Evolutionary conservation across 129 eudicot species (phyloP).

Genomic region (Daucus carota): DNA sequence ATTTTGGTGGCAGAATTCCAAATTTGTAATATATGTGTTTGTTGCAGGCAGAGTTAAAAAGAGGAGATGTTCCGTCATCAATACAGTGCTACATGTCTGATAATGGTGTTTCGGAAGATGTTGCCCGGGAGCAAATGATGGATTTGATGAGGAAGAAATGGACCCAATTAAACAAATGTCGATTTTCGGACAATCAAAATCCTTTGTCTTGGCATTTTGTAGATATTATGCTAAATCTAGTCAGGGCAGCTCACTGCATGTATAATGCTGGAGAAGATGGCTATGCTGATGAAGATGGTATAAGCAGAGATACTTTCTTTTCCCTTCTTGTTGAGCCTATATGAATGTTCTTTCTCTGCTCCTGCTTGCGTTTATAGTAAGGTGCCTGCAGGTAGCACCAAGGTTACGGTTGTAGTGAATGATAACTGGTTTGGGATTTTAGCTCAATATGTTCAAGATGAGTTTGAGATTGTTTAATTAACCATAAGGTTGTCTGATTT

Average conservation of each 20-base stretch:
- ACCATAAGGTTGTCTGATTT: no score
- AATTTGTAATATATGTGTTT: background rate
- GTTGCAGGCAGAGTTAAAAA: slow-evolving; percentile 14
- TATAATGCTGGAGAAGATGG: slow-evolving; percentile 4
- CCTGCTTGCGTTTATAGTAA: no score
- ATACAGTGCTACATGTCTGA: slow-evolving; percentile 37
- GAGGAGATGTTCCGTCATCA: slow-evolving; percentile 34
- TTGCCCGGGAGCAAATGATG: slow-evolving; percentile 25
- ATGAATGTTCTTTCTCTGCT: no score
- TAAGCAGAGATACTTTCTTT: background rate
- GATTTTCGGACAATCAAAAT: background rate
- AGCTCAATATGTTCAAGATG: no score
- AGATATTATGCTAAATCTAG: background rate
- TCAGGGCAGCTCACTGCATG: background rate
- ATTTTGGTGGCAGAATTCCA: background rate
- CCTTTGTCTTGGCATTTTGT: background rate
- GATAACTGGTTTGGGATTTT: no score
- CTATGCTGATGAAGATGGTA: slow-evolving; percentile 3
- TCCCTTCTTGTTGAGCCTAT: background rate
- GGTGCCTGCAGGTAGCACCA: no score
- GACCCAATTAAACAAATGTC: slow-evolving; percentile 25
- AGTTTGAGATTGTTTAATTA: no score
- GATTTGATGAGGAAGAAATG: slow-evolving; percentile 12
- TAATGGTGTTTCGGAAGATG: slow-evolving; percentile 29
- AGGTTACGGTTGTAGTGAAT: no score